Evolutionary conservation across 1,139 yeast genomes (phyloP).

Genomic region (Blastobotrys petasosporus): DNA sequence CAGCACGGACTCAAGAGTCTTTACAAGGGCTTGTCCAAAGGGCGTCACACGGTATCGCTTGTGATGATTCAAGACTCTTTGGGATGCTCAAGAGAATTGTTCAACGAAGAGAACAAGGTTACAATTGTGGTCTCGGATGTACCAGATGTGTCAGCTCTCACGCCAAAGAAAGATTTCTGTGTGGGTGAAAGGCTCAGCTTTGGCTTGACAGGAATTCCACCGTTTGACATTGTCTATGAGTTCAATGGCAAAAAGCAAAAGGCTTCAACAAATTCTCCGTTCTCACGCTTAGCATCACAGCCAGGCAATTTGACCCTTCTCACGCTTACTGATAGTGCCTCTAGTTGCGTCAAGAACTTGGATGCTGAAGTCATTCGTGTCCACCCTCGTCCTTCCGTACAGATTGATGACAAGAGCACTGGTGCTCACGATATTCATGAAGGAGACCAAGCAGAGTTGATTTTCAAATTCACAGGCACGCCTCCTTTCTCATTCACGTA

Average conservation of each 20-base stretch:
- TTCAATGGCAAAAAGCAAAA: slow-evolving; percentile 60
- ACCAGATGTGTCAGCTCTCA: slow-evolving; percentile 53
- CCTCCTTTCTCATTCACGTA: slow-evolving; percentile 50
- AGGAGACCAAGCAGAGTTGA: slow-evolving; percentile 50
- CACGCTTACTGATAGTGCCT: slow-evolving; percentile 69
- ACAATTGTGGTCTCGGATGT: slow-evolving; percentile 64
- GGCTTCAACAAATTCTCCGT: slow-evolving; percentile 53
- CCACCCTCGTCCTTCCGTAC: slow-evolving; percentile 88
- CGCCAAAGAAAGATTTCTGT: slow-evolving; percentile 53
- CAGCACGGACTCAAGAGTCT: slow-evolving; percentile 35
- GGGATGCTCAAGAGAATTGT: slow-evolving; percentile 53
- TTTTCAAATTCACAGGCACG: slow-evolving; percentile 48
- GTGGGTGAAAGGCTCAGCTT: slow-evolving; percentile 87
- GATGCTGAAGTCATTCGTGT: slow-evolving; percentile 45
- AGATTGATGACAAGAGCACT: slow-evolving; percentile 69
- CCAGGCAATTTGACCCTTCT: slow-evolving; percentile 70
- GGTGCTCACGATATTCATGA: slow-evolving; percentile 81
- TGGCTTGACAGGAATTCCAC: slow-evolving; percentile 70
- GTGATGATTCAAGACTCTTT: slow-evolving; percentile 57
- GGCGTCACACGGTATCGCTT: slow-evolving; percentile 54
- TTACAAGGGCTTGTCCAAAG: slow-evolving; percentile 43
- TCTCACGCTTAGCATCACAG: slow-evolving; percentile 69
- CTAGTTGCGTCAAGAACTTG: slow-evolving; percentile 64
- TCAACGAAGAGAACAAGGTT: slow-evolving; percentile 30
- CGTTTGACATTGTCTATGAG: slow-evolving; percentile 66